Evolutionary conservation across 2,329 filamentous ascomycete genomes (phyloP).

Genomic region (Nakataea oryzae): DNA sequence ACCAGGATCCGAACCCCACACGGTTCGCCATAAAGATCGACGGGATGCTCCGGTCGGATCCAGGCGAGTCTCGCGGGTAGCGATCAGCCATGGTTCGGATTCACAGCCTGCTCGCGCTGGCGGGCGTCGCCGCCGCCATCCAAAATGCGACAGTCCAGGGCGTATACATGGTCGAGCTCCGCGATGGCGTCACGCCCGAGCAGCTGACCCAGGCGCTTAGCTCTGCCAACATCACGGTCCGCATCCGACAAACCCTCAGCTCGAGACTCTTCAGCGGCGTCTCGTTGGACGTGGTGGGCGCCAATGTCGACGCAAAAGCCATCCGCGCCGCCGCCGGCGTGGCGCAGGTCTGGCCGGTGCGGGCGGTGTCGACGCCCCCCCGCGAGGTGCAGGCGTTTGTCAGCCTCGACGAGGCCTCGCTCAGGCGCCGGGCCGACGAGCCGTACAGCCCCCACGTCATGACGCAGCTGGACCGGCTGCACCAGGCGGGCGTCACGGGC

Average conservation of each 20-base stretch:
- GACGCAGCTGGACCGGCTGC: conserved; percentile 12
- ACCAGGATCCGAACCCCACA: too few relatives aligned
- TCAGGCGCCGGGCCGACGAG: conserved; percentile 16
- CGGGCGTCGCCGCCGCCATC: background rate
- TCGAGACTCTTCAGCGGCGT: conserved; percentile 11
- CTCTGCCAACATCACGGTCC: background rate
- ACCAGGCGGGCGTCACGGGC: conserved; percentile 9
- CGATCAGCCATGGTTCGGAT: background rate
- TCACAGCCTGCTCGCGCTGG: background rate
- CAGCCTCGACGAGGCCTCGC: background rate
- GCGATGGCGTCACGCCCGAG: conserved; percentile 2
- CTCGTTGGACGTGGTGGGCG: conserved; percentile 8
- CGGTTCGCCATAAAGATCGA: too few relatives aligned
- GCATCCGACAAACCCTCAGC: conserved; percentile 1
- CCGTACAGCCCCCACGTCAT: conserved; percentile 13
- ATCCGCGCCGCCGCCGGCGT: conserved; percentile 14
- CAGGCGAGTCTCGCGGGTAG: too few relatives aligned
- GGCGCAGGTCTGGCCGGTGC: conserved; percentile 19
- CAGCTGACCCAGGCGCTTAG: background rate
- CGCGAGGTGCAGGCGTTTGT: background rate
- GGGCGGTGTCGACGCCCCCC: conserved; percentile 1
- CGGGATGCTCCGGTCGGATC: too few relatives aligned
- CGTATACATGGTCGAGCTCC: conserved; percentile 13
- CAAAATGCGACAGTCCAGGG: background rate
- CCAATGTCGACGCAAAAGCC: conserved; percentile 6